phyloP scores from a whole-genome alignment of 78 protist genomes.

The Dictyostelium intermedium region DNA sequence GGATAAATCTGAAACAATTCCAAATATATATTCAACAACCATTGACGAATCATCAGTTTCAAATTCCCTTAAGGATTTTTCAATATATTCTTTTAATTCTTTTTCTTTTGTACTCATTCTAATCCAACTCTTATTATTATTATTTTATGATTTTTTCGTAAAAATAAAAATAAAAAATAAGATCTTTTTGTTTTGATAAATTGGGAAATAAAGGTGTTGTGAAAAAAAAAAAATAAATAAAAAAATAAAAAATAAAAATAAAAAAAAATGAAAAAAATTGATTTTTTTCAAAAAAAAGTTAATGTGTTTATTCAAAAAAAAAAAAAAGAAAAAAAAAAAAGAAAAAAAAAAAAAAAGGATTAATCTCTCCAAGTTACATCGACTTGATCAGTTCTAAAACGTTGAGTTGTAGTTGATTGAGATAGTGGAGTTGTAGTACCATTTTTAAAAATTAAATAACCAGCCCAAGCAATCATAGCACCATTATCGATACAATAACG shows the following conservation, averaged over 20 bases:
- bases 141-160: background rate
- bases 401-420: slow-evolving; percentile 93
- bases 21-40: slow-evolving; percentile 57
- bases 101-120: background rate
- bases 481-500: slow-evolving; percentile 99
- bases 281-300: too few relatives aligned
- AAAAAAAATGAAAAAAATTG: background rate
- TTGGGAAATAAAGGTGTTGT: too few relatives aligned
- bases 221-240: background rate
- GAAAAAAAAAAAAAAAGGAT: background rate
- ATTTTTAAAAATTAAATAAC: slow-evolving; percentile 79
- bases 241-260: background rate
- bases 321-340: background rate
- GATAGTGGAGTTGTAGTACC: slow-evolving; percentile 81
- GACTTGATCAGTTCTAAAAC: slow-evolving; percentile 98
- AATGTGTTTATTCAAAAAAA: background rate
- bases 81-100: slow-evolving; percentile 14
- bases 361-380: slow-evolving; percentile 93
- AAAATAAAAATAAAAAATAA: background rate
- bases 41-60: slow-evolving; percentile 19
- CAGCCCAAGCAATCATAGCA: slow-evolving; percentile 99
- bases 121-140: background rate
- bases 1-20: background rate
- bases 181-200: background rate
- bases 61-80: background rate